These are phyloP conservation scores for Parathielavia hyrcaniae DNA, from an alignment of 495 filamentous ascomycete genomes.

Conservation along the genomic window DNA sequence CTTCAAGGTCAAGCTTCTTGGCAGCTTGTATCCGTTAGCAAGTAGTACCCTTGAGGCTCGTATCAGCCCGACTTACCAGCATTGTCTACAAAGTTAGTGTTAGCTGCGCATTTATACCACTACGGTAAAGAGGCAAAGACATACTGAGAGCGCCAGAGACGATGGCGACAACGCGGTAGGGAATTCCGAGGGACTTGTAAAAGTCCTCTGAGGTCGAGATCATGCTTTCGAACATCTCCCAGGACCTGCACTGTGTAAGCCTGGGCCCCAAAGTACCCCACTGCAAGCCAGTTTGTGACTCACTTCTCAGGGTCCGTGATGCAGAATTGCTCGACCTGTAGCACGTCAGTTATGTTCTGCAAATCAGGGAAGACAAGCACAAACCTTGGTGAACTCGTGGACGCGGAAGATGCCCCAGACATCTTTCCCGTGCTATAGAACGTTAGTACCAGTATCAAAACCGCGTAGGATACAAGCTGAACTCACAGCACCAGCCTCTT, in stretches of 20 bases:
- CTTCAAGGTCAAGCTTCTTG: constrained; percentile 95
- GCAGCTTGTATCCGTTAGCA: constrained; percentile 62
- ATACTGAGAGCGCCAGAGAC: constrained; percentile 80
- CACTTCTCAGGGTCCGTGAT: constrained; percentile 83
- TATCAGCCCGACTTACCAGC: constrained; percentile 10
- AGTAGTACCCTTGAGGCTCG: not conserved
- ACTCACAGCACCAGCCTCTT: constrained; percentile 69
- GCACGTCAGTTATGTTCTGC: not conserved
- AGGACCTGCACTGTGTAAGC: constrained; percentile 45
- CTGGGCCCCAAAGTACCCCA: not conserved
- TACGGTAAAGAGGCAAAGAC: not conserved
- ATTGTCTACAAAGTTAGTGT: constrained; percentile 21
- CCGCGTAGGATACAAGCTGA: not conserved
- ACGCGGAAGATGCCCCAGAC: constrained; percentile 98
- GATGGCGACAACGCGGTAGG: constrained; percentile 85
- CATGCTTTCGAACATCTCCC: constrained; percentile 91
- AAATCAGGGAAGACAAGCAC: not conserved
- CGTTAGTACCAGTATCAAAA: not conserved
- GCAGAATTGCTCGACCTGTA: constrained; percentile 83
- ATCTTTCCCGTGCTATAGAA: constrained; percentile 72
- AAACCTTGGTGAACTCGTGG: constrained; percentile 93
- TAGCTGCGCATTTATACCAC: not conserved
- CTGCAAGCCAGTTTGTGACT: not conserved
- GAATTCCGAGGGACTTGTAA: constrained; percentile 81
- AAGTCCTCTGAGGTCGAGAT: constrained; percentile 86